A percentile compares a stretch with the other conserved stretches of the same genome.
phyloP scores from a whole-genome alignment of 129 eudicot species.

The Centrapalus pauciflorus region DNA sequence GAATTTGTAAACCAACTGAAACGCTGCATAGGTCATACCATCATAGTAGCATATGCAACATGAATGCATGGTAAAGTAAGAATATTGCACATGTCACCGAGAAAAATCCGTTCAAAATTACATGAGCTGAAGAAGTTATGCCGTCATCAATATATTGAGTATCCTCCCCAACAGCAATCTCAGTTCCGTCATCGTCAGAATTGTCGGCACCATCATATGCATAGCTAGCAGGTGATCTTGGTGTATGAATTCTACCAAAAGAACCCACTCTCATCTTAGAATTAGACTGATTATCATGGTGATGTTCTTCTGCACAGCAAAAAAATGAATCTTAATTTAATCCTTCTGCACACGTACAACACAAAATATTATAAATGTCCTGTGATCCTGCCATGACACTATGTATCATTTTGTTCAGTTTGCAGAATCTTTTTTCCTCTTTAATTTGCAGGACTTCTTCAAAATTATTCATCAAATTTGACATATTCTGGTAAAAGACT shows the following conservation, averaged over 20 bases:
- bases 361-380: neutral
- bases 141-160: slow-evolving; percentile 37
- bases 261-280: slow-evolving; percentile 55
- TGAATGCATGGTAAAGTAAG: neutral
- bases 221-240: slow-evolving; percentile 63
- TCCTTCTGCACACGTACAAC: neutral
- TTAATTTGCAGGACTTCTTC: neutral
- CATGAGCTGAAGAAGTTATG: slow-evolving; percentile 40
- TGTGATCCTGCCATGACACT: neutral
- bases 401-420: neutral
- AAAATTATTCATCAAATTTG: neutral
- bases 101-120: slow-evolving; percentile 10
- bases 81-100: neutral
- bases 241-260: slow-evolving; percentile 61
- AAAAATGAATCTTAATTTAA: neutral
- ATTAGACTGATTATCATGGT: slow-evolving; percentile 29
- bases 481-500: neutral
- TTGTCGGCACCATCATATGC: slow-evolving; percentile 65
- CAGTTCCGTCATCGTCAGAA: slow-evolving; percentile 72
- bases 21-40: neutral
- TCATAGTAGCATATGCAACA: neutral
- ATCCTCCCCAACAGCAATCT: slow-evolving; percentile 50
- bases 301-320: slow-evolving; percentile 48
- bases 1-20: neutral
- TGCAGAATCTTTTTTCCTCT: neutral